Conservation (phyloP, 305 asterid genomes). For the Solanum chacoense region DNA sequence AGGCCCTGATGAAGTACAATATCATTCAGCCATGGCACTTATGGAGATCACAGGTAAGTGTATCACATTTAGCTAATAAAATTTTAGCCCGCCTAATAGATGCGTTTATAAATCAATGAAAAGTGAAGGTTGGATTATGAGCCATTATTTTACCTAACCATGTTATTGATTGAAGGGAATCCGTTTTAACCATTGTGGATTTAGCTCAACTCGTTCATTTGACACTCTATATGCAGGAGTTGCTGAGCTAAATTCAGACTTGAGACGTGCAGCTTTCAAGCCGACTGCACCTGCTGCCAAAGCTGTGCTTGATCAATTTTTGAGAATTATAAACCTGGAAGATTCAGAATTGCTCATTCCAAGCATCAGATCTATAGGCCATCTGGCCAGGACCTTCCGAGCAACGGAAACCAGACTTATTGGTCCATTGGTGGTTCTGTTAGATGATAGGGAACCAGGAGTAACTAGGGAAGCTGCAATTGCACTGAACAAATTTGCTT, state of each 20-base stretch:
- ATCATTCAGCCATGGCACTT: slow-evolving; percentile 22
- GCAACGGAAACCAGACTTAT: slow-evolving; percentile 23
- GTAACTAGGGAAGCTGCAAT: slow-evolving; percentile 18
- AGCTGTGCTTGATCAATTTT: slow-evolving; percentile 19
- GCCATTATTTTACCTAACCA: not conserved
- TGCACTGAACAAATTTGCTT: slow-evolving; percentile 21
- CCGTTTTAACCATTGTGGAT: not conserved
- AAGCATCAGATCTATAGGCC: slow-evolving; percentile 18
- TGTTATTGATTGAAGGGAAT: not conserved
- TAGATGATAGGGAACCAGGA: slow-evolving; percentile 20
- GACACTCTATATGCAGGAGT: slow-evolving; percentile 5
- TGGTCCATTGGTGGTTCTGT: slow-evolving; percentile 11
- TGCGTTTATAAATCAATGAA: not conserved
- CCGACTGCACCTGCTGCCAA: slow-evolving; percentile 20
- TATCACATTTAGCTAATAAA: not conserved
- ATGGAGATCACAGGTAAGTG: slow-evolving; percentile 23
- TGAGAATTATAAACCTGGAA: slow-evolving; percentile 11
- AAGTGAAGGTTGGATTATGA: not conserved
- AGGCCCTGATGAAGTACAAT: slow-evolving; percentile 19
- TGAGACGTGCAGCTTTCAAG: slow-evolving; percentile 19
- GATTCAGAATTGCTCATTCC: slow-evolving; percentile 20
- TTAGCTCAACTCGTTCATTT: not conserved
- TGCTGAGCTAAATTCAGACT: slow-evolving; percentile 12
- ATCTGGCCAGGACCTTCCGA: slow-evolving; percentile 20
- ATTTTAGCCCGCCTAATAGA: not conserved